Percentiles rank a stretch among this genome's conserved stretches.
Conservation (phyloP, 176 grass and related monocot species). For the Urochloa ruziziensis region DNA sequence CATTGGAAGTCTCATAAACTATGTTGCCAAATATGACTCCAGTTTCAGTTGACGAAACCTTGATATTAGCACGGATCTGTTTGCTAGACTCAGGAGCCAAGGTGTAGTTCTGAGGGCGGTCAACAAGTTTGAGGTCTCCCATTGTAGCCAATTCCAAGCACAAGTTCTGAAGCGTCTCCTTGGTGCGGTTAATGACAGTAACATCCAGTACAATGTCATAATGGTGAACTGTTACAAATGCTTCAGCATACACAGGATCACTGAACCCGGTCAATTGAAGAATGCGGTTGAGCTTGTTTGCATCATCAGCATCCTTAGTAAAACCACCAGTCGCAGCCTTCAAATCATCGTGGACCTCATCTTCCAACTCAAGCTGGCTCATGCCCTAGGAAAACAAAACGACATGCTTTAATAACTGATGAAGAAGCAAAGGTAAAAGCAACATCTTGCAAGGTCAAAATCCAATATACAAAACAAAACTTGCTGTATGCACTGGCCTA, state of each 20-base stretch:
- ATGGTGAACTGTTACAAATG: constrained; percentile 71
- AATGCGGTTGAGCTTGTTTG: constrained; percentile 55
- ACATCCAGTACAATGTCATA: constrained; percentile 79
- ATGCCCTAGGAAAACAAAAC: constrained; percentile 52
- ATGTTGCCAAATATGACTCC: constrained; percentile 80
- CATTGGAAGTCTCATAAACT: constrained; percentile 76
- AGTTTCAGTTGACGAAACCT: constrained; percentile 78
- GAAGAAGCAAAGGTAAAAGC: not conserved
- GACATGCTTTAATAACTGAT: constrained; percentile 11
- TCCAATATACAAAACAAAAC: not conserved
- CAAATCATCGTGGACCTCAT: constrained; percentile 68
- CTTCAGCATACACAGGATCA: constrained; percentile 72
- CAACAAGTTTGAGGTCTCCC: constrained; percentile 75
- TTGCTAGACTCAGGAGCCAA: constrained; percentile 65
- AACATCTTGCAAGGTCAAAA: not conserved
- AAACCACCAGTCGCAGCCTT: constrained; percentile 75
- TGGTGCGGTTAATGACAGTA: constrained; percentile 66
- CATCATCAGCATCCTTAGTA: constrained; percentile 59
- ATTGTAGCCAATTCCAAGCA: constrained; percentile 72
- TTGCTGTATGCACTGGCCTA: not conserved
- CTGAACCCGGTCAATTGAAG: constrained; percentile 69
- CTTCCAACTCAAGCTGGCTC: constrained; percentile 78
- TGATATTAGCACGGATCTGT: constrained; percentile 73
- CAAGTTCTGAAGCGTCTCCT: constrained; percentile 72
- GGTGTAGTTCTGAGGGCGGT: constrained; percentile 69